Evolutionary conservation across 768 basidiomycete genomes (phyloP).

Genomic region (Mycena amicta): DNA sequence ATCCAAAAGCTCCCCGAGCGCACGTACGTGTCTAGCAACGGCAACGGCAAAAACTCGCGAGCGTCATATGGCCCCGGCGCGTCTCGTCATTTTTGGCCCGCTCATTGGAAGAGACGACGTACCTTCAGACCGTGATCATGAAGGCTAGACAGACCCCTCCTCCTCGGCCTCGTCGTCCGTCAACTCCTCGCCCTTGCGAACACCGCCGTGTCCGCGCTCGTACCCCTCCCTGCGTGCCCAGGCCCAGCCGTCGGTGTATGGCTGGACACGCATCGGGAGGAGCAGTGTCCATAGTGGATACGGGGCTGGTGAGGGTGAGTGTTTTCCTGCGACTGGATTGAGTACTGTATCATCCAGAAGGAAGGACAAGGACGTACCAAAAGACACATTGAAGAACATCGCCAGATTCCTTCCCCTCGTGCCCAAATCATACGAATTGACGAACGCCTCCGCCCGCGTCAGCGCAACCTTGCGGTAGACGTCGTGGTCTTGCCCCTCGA

Average conservation of each 20-base stretch:
- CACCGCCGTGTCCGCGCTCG: slow-evolving; percentile 54
- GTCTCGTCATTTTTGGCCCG: slow-evolving; percentile 68
- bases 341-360: not conserved
- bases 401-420: slow-evolving; percentile 69
- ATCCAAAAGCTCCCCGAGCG: slow-evolving; percentile 31
- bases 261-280: slow-evolving; percentile 75
- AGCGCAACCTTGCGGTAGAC: slow-evolving; percentile 74
- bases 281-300: slow-evolving; percentile 64
- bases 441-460: slow-evolving; percentile 64
- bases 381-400: slow-evolving; percentile 88
- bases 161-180: slow-evolving; percentile 81
- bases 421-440: slow-evolving; percentile 93
- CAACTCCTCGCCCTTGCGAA: slow-evolving; percentile 79
- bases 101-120: not conserved
- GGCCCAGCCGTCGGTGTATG: slow-evolving; percentile 81
- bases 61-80: slow-evolving; percentile 90
- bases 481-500: slow-evolving; percentile 87
- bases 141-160: slow-evolving; percentile 16
- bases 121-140: not conserved
- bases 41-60: slow-evolving; percentile 25
- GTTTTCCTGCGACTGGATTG: not conserved
- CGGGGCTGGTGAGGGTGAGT: slow-evolving; percentile 51
- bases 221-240: slow-evolving; percentile 78
- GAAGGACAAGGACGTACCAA: slow-evolving; percentile 61
- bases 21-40: not conserved